Evolutionary conservation across 257 asterid species (phyloP).

Genomic region (Solanum arcanum): DNA sequence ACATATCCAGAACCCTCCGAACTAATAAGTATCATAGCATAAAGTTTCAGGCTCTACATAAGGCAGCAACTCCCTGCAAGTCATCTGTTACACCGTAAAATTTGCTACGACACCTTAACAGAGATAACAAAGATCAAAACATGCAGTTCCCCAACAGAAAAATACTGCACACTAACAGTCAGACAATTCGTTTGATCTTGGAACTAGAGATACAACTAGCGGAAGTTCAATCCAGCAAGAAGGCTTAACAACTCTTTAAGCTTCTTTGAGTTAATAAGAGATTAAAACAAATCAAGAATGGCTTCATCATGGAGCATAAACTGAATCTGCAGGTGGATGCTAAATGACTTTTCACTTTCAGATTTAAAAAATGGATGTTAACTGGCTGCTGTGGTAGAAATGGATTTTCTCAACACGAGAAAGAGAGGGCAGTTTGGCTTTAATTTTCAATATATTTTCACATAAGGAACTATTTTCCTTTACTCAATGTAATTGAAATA

Average conservation of each 20-base stretch:
- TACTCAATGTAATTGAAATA: neutral
- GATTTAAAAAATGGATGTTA: neutral
- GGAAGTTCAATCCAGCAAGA: neutral
- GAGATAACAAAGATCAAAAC: neutral
- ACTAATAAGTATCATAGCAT: neutral
- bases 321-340: neutral
- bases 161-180: neutral
- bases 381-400: neutral
- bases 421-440: neutral
- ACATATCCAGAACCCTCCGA: neutral
- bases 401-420: neutral
- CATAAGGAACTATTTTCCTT: neutral
- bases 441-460: neutral
- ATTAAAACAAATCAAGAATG: neutral
- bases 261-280: neutral
- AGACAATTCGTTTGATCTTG: neutral
- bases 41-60: neutral
- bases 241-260: neutral
- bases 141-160: neutral
- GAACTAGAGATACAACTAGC: neutral
- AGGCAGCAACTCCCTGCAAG: neutral
- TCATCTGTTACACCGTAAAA: neutral
- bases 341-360: neutral
- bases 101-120: neutral
- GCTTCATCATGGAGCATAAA: neutral